Percentiles rank a stretch among this genome's conserved stretches.
These are phyloP conservation scores for Paecilomyces formosus DNA, from an alignment of 2,329 filamentous ascomycete species.

Conservation along the genomic window DNA sequence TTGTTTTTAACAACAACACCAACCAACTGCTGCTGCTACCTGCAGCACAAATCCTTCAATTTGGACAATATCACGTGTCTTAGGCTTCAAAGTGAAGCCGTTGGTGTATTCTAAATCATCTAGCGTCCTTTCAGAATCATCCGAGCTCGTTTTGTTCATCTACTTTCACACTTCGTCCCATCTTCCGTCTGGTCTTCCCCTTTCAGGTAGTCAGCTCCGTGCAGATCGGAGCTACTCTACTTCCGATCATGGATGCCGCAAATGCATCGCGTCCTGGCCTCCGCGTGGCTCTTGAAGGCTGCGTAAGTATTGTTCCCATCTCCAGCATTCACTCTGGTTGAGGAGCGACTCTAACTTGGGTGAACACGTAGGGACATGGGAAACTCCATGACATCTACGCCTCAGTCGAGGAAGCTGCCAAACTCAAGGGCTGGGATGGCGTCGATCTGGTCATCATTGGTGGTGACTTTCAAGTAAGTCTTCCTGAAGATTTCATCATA, in stretches of 20 bases:
- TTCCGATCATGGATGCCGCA: conserved; percentile 5
- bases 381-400: conserved; percentile 87
- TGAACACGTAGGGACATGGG: conserved; percentile 66
- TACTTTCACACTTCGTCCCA: not conserved
- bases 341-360: conserved; percentile 2
- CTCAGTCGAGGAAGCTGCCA: conserved; percentile 61
- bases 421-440: conserved; percentile 65
- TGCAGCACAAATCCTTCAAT: not conserved
- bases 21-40: not conserved
- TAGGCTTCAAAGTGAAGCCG: not conserved
- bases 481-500: not conserved
- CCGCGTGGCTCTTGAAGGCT: conserved; percentile 79
- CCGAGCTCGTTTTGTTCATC: not conserved
- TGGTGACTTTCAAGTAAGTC: conserved; percentile 78
- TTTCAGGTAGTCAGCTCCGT: not conserved
- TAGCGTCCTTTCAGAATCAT: not conserved
- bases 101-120: not conserved
- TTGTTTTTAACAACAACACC: not conserved
- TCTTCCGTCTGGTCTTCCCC: not conserved
- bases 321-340: not conserved
- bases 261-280: conserved; percentile 27
- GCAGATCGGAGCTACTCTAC: not conserved
- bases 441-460: conserved; percentile 91
- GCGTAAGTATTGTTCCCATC: conserved; percentile 48
- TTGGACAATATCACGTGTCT: not conserved